These are phyloP conservation scores for Boletus rubescentipes DNA, from an alignment of 768 basidiomycete genomes.

Conservation along the genomic window DNA sequence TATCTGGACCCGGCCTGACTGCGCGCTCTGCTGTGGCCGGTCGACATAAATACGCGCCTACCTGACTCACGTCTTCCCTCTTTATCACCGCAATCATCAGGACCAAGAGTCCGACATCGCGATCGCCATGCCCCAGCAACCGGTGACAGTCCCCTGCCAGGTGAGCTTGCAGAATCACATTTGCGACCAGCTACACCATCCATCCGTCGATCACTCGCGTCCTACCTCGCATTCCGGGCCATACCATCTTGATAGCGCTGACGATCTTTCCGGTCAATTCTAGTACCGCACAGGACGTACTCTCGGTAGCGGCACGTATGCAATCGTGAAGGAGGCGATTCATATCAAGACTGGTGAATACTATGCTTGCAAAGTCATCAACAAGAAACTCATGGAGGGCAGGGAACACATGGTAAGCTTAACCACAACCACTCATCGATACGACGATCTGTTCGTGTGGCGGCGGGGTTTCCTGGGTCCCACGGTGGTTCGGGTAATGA, in stretches of 20 bases:
- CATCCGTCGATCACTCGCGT: conserved; percentile 1
- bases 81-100: conserved; percentile 14
- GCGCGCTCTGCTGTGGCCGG: conserved; percentile 14
- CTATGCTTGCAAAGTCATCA: conserved; percentile 99
- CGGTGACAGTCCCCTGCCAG: conserved; percentile 48
- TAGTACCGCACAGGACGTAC: conserved; percentile 89
- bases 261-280: conserved; percentile 3
- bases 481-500: conserved; percentile 1
- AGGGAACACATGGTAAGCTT: conserved; percentile 90
- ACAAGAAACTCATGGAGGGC: conserved; percentile 98
- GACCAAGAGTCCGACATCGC: conserved; percentile 8
- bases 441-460: conserved; percentile 2
- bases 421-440: conserved; percentile 5
- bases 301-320: conserved; percentile 90
- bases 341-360: conserved; percentile 91
- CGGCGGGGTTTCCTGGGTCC: neutral
- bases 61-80: conserved; percentile 7
- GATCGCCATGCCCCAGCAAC: conserved; percentile 30
- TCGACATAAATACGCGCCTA: conserved; percentile 16
- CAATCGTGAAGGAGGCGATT: conserved; percentile 93
- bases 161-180: conserved; percentile 24
- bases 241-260: conserved; percentile 3
- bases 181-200: neutral
- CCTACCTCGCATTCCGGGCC: neutral
- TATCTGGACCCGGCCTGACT: conserved; percentile 9